Base-by-base conservation (phyloP, 495 filamentous ascomycete genomes). In the Xanthoparmelia taractica region DNA sequence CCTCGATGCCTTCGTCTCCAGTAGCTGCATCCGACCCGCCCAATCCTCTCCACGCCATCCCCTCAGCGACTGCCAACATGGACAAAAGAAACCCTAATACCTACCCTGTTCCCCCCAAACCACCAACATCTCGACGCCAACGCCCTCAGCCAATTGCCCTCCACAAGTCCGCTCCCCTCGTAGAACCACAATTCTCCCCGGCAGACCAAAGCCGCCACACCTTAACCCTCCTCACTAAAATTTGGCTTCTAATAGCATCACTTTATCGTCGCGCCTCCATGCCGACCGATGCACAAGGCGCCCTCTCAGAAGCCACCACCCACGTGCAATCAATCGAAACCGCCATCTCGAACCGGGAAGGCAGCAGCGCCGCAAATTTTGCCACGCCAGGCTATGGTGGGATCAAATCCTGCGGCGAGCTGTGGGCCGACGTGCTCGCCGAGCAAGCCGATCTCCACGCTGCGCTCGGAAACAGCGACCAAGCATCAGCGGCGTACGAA, bases 241-340 rank as follows among this genome's bases (percentile, higher is more conserved):
- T 96, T 29, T 98, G 94, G 94, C 80, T 96, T 17, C 86, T 91
- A 64, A 92, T 96, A 56, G 86, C 90, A 4, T 86, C 86, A 0
- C 84, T 97, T 59, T 97, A 98, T 69, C 84, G 92, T 31, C 84
- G 90, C 54, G 90, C 92, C 15, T 84, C 79, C 2, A 84, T 92
- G 72, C 82, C 84, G 47, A 84, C 88, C 2, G 92, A 97, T 71
- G 87, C 89, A 2, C 79, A 80, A 47, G 87, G 85, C 57, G 90
- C 94, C 3, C 84, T 90, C 48, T 80, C 84, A 37, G 94, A 97
- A 75, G 94, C 93, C n/a, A 73, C 76, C 41, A 88, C 84, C 66
- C 79, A 93, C 27, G 82, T 87, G 8, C 76, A 76, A 41, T 73
- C 69, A 23, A 69, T 82, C 37, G 78, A 83, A 68, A 69, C 70